A percentile compares a stretch with the other conserved stretches of the same genome.
These are phyloP conservation scores for Vitis riparia DNA, from an alignment of 164 flowering plant genomes.

Conservation along the genomic window DNA sequence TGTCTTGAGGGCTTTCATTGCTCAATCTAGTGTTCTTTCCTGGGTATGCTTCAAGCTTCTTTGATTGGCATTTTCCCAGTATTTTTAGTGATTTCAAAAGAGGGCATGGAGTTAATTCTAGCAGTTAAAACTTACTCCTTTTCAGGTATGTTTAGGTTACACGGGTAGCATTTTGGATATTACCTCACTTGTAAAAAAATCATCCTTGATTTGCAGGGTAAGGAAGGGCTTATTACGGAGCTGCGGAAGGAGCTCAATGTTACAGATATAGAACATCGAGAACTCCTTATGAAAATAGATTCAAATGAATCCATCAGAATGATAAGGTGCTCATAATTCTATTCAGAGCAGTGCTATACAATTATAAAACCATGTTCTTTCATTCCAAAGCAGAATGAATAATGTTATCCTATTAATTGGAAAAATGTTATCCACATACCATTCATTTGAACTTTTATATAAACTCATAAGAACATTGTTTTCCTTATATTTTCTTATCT, in stretches of 20 bases:
- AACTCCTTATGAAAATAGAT: constrained; percentile 28
- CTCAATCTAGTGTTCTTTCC: constrained; percentile 41
- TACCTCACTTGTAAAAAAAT: neutral
- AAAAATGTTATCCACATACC: no score
- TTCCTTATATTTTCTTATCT: neutral
- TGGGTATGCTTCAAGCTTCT: constrained; percentile 23
- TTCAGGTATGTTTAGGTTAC: no score
- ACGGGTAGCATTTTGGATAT: neutral
- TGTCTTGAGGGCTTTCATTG: constrained; percentile 41
- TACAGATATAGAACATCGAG: constrained; percentile 41
- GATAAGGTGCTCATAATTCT: constrained; percentile 32
- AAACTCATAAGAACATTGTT: no score
- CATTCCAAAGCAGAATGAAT: no score
- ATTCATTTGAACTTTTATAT: no score
- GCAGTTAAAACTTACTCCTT: no score
- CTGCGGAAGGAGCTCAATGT: constrained; percentile 44
- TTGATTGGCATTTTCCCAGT: neutral
- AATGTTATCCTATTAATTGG: no score
- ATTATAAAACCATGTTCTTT: no score
- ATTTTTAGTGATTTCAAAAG: no score
- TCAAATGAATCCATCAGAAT: constrained; percentile 29
- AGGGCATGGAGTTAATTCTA: no score
- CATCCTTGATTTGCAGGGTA: constrained; percentile 22
- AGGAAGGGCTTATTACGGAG: constrained; percentile 33
- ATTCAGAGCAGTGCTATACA: no score